phyloP scores from a whole-genome alignment of 306 rosid species.

The Gastrolobium villosum region DNA sequence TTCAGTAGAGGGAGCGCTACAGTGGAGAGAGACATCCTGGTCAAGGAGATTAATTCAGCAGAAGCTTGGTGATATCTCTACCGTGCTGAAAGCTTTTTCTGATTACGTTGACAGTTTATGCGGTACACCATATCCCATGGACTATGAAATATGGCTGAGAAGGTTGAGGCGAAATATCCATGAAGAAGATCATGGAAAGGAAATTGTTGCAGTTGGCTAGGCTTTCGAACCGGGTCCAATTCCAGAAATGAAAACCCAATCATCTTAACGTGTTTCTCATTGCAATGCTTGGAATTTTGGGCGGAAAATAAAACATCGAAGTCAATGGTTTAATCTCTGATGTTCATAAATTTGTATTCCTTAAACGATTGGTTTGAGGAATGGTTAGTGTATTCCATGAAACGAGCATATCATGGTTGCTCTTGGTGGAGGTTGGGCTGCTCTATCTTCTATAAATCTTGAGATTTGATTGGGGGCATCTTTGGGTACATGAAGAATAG shows the following conservation, averaged over 20 bases:
- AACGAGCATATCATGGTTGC: slow-evolving; percentile 43
- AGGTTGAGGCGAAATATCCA: slow-evolving; percentile 83
- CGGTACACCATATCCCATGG: slow-evolving; percentile 96
- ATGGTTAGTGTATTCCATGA: slow-evolving; percentile 38
- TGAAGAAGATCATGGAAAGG: slow-evolving; percentile 89
- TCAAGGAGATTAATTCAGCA: slow-evolving; percentile 95
- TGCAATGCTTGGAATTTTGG: slow-evolving; percentile 48
- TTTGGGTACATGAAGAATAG: slow-evolving; percentile 49
- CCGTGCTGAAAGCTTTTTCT: slow-evolving; percentile 90
- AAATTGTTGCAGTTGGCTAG: slow-evolving; percentile 72
- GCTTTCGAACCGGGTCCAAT: slow-evolving; percentile 39
- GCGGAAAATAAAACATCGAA: slow-evolving; percentile 47
- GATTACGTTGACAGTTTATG: slow-evolving; percentile 98
- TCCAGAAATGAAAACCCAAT: slow-evolving; percentile 45
- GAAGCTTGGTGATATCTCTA: slow-evolving; percentile 88
- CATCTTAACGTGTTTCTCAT: slow-evolving; percentile 46
- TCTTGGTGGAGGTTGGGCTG: slow-evolving; percentile 35
- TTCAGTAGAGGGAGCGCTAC: slow-evolving; percentile 95
- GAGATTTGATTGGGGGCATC: slow-evolving; percentile 46
- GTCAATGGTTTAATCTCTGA: slow-evolving; percentile 46
- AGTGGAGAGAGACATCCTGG: slow-evolving; percentile 97
- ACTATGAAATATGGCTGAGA: slow-evolving; percentile 93
- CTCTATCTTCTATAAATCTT: slow-evolving; percentile 38
- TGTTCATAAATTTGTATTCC: slow-evolving; percentile 46
- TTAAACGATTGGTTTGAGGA: slow-evolving; percentile 42